A percentile compares a stretch with the other conserved stretches of the same genome.
These are phyloP conservation scores for Sclerotinia nivalis DNA, from an alignment of 2,329 filamentous ascomycete genomes.

Conservation along the genomic window DNA sequence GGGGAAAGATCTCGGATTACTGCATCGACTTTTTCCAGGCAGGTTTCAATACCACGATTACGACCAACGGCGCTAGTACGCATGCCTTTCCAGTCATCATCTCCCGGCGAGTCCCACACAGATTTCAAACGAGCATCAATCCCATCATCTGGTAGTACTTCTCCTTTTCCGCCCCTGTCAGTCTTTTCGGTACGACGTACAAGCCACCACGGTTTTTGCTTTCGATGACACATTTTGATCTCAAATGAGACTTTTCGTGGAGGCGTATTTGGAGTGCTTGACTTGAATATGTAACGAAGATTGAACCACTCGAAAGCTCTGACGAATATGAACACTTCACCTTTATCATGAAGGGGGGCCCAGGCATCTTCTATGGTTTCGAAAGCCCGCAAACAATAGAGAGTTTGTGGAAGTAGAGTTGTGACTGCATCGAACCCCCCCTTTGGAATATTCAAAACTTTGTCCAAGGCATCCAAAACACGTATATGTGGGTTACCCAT, in stretches of 20 bases:
- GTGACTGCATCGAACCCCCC: constrained; percentile 54
- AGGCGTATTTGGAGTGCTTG: constrained; percentile 33
- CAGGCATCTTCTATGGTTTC: constrained; percentile 60
- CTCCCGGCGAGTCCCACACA: constrained; percentile 49
- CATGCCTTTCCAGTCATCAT: constrained; percentile 51
- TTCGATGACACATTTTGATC: constrained; percentile 52
- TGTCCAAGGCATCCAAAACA: constrained; percentile 58
- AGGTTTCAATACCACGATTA: constrained; percentile 45
- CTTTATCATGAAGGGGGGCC: constrained; percentile 45
- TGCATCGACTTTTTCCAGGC: constrained; percentile 36
- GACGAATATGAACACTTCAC: constrained; percentile 54
- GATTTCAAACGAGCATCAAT: constrained; percentile 46
- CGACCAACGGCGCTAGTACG: constrained; percentile 49
- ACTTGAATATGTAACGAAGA: constrained; percentile 53
- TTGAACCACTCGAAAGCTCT: constrained; percentile 59
- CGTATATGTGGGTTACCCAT: constrained; percentile 67
- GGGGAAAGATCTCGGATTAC: constrained; percentile 32
- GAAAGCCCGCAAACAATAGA: constrained; percentile 65
- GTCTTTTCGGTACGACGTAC: constrained; percentile 35
- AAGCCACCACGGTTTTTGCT: constrained; percentile 46
- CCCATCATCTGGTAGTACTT: constrained; percentile 33
- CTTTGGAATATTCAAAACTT: constrained; percentile 55
- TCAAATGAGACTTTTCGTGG: constrained; percentile 51
- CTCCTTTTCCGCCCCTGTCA: constrained; percentile 30
- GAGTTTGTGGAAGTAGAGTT: constrained; percentile 57